phyloP scores from a whole-genome alignment of 2,329 filamentous ascomycete species.

The Verticillium isaacii region DNA sequence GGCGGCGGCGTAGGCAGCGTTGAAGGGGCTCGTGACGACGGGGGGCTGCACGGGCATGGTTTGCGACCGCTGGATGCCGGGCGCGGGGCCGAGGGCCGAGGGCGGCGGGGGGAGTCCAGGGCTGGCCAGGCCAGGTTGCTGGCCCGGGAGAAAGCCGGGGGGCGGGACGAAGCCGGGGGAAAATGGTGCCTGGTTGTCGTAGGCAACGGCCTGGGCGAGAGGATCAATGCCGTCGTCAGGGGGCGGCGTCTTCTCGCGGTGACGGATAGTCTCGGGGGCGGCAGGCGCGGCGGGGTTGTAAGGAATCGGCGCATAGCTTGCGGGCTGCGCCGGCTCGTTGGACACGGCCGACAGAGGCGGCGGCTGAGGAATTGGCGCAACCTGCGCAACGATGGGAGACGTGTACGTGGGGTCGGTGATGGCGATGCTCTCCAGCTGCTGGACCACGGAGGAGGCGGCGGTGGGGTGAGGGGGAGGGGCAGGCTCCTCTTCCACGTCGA shows the following conservation, averaged over 20 bases:
- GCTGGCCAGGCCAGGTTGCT: constrained; percentile 26
- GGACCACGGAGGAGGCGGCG: constrained; percentile 64
- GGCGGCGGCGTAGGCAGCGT: constrained; percentile 38
- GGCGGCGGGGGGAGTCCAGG: constrained; percentile 31
- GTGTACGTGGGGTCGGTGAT: constrained; percentile 54
- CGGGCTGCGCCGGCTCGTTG: constrained; percentile 18
- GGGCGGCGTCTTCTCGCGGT: constrained; percentile 77
- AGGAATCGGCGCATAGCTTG: constrained; percentile 58
- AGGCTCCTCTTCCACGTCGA: constrained; percentile 63
- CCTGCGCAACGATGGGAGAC: constrained; percentile 15
- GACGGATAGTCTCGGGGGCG: constrained; percentile 65
- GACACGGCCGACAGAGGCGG: constrained; percentile 32
- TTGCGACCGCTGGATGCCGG: constrained; percentile 39
- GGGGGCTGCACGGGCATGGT: constrained; percentile 46
- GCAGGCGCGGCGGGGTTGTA: constrained; percentile 78
- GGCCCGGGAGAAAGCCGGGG: constrained; percentile 39
- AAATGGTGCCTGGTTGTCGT: constrained; percentile 51
- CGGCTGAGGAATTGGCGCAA: constrained; percentile 30
- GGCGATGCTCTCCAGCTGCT: constrained; percentile 67
- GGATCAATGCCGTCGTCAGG: constrained; percentile 62
- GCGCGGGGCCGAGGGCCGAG: constrained; percentile 40
- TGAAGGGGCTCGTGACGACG: constrained; percentile 24
- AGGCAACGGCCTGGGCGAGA: constrained; percentile 50
- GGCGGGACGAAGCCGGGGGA: constrained; percentile 46
- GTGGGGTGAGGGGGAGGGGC: constrained; percentile 34